These are phyloP conservation scores for Echria macrotheca DNA, from an alignment of 495 filamentous ascomycete genomes.

Conservation along the genomic window DNA sequence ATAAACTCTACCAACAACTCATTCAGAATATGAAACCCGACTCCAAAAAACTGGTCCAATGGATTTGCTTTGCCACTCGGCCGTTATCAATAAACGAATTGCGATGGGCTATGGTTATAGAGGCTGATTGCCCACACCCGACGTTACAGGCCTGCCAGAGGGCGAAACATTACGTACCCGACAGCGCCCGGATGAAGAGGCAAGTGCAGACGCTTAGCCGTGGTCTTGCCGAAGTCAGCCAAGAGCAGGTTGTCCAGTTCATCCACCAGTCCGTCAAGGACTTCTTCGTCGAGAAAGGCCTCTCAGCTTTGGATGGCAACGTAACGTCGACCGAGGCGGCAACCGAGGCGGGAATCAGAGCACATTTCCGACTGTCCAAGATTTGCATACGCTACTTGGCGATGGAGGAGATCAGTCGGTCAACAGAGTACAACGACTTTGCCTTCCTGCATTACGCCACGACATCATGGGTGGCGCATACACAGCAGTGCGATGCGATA, in stretches of 20 bases:
- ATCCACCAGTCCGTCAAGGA: constrained; percentile 40
- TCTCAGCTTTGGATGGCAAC: constrained; percentile 9
- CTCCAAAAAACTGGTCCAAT: constrained; percentile 28
- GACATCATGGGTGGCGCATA: constrained; percentile 10
- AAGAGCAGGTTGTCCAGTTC: constrained; percentile 28
- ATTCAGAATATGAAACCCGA: constrained; percentile 13
- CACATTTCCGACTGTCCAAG: constrained; percentile 17
- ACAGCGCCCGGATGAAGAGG: constrained; percentile 21
- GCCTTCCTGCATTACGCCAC: constrained; percentile 14
- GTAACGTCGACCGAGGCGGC: constrained; percentile 6
- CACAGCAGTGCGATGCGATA: constrained; percentile 4
- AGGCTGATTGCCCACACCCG: constrained; percentile 14
- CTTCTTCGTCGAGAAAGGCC: constrained; percentile 27
- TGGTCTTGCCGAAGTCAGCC: constrained; percentile 30
- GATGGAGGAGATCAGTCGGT: constrained; percentile 13
- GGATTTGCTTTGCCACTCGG: constrained; percentile 27
- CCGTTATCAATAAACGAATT: constrained; percentile 27
- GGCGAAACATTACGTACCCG: constrained; percentile 6
- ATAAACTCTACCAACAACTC: constrained; percentile 25
- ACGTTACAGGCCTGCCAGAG: constrained; percentile 17
- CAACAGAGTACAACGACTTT: constrained; percentile 5
- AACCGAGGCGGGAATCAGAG: constrained; percentile 11
- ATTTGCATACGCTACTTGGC: constrained; percentile 20
- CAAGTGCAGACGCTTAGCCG: constrained; percentile 27
- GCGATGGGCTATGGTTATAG: constrained; percentile 27